Percentiles rank a stretch among this genome's conserved stretches.
These are phyloP conservation scores for Ceratocystiopsis sp. DNA, from an alignment of 2,329 filamentous ascomycete species.

Conservation along the genomic window DNA sequence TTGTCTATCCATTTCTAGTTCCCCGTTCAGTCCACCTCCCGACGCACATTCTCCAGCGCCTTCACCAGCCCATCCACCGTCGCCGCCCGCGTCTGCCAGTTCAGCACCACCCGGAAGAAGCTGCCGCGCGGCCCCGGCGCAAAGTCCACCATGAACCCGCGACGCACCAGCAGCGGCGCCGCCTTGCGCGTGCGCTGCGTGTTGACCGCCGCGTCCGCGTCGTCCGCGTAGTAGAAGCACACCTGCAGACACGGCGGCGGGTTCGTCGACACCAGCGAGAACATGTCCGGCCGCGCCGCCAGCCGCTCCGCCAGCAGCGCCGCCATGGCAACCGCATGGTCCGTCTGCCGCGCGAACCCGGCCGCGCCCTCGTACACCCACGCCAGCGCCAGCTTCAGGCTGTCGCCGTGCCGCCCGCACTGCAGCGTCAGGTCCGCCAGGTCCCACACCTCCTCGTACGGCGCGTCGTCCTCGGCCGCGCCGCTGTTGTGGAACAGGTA, in stretches of 20 bases:
- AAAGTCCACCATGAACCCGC: constrained; percentile 45
- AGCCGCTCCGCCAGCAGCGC: constrained; percentile 49
- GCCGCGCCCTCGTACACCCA: constrained; percentile 77
- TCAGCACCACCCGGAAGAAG: constrained; percentile 44
- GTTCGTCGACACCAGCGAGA: constrained; percentile 56
- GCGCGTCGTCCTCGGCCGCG: constrained; percentile 18
- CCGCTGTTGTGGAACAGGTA: constrained; percentile 65
- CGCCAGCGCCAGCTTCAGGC: constrained; percentile 68
- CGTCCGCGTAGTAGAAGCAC: constrained; percentile 63
- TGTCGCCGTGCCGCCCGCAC: constrained; percentile 75
- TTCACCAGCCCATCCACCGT: constrained; percentile 37
- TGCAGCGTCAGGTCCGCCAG: constrained; percentile 85
- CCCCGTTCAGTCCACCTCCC: constrained; percentile 9
- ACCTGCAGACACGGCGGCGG: constrained; percentile 83
- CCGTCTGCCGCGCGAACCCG: constrained; percentile 55
- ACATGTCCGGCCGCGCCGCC: constrained; percentile 30
- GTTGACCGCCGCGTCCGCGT: constrained; percentile 27
- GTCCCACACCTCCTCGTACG: constrained; percentile 53
- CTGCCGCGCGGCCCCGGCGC: constrained; percentile 37
- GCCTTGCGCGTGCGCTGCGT: constrained; percentile 31
- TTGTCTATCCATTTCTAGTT: background rate
- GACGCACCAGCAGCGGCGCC: constrained; percentile 26
- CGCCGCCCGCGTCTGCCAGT: constrained; percentile 32
- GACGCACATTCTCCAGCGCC: constrained; percentile 31
- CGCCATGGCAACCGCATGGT: constrained; percentile 57